phyloP scores from a whole-genome alignment of 192 early-diverging fungal genomes.

The Backusella sp. region DNA sequence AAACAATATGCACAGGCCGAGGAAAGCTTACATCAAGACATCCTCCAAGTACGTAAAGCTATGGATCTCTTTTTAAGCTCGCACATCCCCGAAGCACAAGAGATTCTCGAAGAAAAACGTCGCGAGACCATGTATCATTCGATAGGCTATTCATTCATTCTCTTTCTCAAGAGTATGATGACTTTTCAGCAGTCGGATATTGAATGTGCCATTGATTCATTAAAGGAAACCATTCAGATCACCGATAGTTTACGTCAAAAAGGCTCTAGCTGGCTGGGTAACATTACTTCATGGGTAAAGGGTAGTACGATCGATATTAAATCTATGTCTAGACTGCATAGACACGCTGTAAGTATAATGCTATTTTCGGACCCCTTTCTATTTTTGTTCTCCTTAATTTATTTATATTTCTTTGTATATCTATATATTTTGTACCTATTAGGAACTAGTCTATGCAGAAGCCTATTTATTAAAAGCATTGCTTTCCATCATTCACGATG shows the following conservation, averaged over 20 bases:
- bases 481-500: conserved; percentile 71
- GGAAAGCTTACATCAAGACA: conserved; percentile 52
- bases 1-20: background rate
- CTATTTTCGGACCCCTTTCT: background rate
- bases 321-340: conserved; percentile 56
- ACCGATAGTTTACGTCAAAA: conserved; percentile 63
- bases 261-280: conserved; percentile 48
- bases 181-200: conserved; percentile 78
- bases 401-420: background rate
- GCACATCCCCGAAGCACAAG: conserved; percentile 66
- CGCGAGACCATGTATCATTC: conserved; percentile 68
- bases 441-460: conserved; percentile 83
- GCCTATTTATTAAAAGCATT: conserved; percentile 69
- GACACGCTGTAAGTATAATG: conserved; percentile 55
- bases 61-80: conserved; percentile 81
- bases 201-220: conserved; percentile 56
- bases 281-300: conserved; percentile 43
- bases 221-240: conserved; percentile 62
- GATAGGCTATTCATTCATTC: conserved; percentile 69
- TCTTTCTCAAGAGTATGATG: conserved; percentile 67
- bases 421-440: background rate
- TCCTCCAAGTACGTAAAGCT: conserved; percentile 53
- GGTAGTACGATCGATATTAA: conserved; percentile 44
- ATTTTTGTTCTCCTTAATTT: conserved; percentile 5
- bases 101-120: conserved; percentile 41